Evolutionary conservation across 2,329 filamentous ascomycete genomes (phyloP).

Genomic region (Sporothrix globosa): DNA sequence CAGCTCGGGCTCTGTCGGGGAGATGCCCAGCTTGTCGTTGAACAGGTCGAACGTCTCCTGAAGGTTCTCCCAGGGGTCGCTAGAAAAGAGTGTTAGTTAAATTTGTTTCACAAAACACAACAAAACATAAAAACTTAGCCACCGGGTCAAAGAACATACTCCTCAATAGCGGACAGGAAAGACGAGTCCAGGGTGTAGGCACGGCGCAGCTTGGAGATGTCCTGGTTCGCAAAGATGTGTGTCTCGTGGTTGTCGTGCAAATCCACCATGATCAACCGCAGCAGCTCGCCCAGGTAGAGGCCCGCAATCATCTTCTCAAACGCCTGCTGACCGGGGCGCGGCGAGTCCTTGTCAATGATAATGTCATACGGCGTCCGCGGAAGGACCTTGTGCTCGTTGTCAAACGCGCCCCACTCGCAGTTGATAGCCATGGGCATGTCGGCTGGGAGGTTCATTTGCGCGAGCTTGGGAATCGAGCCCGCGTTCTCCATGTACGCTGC

Average conservation of each 20-base stretch:
- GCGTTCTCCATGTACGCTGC: constrained; percentile 97
- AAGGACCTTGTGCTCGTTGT: constrained; percentile 88
- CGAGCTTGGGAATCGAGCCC: constrained; percentile 90
- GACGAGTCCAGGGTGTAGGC: constrained; percentile 90
- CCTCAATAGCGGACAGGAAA: constrained; percentile 90
- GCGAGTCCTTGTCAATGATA: constrained; percentile 86
- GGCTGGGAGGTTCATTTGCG: constrained; percentile 82
- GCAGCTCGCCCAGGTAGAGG: constrained; percentile 91
- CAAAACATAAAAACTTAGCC: neutral
- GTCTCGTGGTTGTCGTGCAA: constrained; percentile 76
- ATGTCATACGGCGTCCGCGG: constrained; percentile 84
- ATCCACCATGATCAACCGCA: constrained; percentile 84
- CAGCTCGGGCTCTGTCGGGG: constrained; percentile 74
- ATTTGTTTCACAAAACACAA: neutral
- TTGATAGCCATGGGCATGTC: constrained; percentile 92
- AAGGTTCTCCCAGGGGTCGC: constrained; percentile 93
- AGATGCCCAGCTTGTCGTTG: constrained; percentile 71
- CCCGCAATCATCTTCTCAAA: constrained; percentile 99
- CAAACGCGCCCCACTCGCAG: constrained; percentile 96
- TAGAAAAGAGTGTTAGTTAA: constrained; percentile 41
- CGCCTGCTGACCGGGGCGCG: constrained; percentile 88
- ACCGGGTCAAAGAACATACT: constrained; percentile 55
- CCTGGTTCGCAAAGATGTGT: constrained; percentile 81
- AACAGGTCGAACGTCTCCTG: constrained; percentile 86
- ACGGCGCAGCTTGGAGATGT: constrained; percentile 78